A percentile compares a stretch with the other conserved stretches of the same genome.
phyloP scores from a whole-genome alignment of 352 stramenopile genomes.

The Phytophthora cajani region DNA sequence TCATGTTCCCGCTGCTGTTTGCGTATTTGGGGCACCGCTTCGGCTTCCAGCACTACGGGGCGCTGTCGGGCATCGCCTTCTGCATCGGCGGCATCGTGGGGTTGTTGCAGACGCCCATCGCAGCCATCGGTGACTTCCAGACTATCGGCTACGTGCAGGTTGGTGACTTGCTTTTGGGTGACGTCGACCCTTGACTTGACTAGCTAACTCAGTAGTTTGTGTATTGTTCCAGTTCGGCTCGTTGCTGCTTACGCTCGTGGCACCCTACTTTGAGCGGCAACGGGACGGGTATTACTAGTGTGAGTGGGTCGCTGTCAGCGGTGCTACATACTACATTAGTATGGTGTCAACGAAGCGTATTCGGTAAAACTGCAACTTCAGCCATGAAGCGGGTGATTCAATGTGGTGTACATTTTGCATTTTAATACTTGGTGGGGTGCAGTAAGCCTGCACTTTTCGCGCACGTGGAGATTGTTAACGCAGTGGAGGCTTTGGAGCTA shows the following conservation, averaged over 20 bases:
- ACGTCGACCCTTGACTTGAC: no score
- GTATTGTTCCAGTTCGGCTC: conserved; percentile 45
- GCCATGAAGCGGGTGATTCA: no score
- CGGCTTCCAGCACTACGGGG: conserved; percentile 87
- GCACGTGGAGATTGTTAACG: no score
- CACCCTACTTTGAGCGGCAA: conserved; percentile 55
- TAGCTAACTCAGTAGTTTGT: not conserved
- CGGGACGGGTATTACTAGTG: conserved; percentile 43
- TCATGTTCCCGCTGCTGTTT: conserved; percentile 87
- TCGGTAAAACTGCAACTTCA: no score
- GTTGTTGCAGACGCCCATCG: conserved; percentile 70
- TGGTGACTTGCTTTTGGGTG: conserved; percentile 17
- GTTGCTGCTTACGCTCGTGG: conserved; percentile 53
- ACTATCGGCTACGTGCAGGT: conserved; percentile 60
- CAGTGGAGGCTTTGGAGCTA: no score
- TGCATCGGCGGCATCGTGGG: conserved; percentile 67
- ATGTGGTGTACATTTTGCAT: no score
- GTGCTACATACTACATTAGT: no score
- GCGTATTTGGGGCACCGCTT: conserved; percentile 80
- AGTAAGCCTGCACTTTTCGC: no score
- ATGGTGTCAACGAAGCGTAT: no score
- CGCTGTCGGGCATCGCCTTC: conserved; percentile 81
- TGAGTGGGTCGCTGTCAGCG: no score
- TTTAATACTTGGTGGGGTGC: no score
- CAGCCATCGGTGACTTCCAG: conserved; percentile 54